Percentiles rank a stretch among this genome's conserved stretches.
Evolutionary conservation across 148 eudicot genomes (phyloP).

Genomic region (Cornus controversa): DNA sequence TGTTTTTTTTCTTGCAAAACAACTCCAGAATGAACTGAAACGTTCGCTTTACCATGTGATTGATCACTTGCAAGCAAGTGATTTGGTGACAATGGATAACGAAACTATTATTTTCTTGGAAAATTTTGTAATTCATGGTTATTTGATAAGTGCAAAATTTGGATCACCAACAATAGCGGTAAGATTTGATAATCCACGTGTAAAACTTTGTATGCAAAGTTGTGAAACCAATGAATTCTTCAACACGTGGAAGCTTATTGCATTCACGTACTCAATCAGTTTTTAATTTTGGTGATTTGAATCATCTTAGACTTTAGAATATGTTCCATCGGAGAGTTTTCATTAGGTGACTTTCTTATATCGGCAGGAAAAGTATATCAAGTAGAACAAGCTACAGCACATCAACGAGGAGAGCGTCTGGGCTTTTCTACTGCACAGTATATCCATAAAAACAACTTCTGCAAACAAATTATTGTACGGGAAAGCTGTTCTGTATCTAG

Average conservation of each 20-base stretch:
- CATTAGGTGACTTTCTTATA: background rate
- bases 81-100: background rate
- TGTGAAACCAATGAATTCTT: background rate
- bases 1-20: background rate
- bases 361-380: conserved; percentile 47
- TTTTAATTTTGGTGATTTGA: background rate
- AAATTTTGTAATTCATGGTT: background rate
- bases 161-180: too few relatives aligned
- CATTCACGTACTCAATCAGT: background rate
- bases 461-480: conserved; percentile 21
- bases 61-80: background rate
- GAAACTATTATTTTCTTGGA: background rate
- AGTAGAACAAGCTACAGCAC: conserved; percentile 32
- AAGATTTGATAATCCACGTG: background rate
- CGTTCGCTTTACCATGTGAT: background rate
- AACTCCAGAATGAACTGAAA: background rate
- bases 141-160: background rate
- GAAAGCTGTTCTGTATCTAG: conserved; percentile 37
- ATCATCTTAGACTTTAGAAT: background rate
- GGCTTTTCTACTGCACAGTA: conserved; percentile 32
- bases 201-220: background rate
- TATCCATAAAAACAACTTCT: conserved; percentile 24
- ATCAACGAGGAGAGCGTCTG: conserved; percentile 35
- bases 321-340: background rate
- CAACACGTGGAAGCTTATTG: background rate